Percentiles rank a stretch among this genome's conserved stretches.
phyloP scores from a whole-genome alignment of 352 stramenopile genomes.

The Phytophthora ohioensis region DNA sequence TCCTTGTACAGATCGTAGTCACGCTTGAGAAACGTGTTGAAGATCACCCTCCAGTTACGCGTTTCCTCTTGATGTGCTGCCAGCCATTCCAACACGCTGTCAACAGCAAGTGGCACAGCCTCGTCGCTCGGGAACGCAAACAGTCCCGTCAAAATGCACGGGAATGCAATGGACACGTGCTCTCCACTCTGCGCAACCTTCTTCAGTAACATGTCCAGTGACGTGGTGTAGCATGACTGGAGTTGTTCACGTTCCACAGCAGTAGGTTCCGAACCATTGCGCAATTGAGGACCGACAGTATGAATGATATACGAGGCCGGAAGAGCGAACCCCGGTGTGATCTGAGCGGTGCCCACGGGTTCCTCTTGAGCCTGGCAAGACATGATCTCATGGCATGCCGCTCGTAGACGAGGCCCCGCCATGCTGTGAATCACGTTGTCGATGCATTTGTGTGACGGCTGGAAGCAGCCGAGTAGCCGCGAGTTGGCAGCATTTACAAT shows the following conservation, averaged over 20 bases:
- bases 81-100: constrained; percentile 64
- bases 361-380: constrained; percentile 47
- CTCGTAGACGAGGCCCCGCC: constrained; percentile 63
- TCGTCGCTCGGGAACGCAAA: constrained; percentile 72
- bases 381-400: constrained; percentile 64
- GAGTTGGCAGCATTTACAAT: constrained; percentile 29
- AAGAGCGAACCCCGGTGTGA: constrained; percentile 64
- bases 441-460: constrained; percentile 74
- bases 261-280: constrained; percentile 35
- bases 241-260: constrained; percentile 41
- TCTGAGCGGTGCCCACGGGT: constrained; percentile 54
- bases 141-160: constrained; percentile 73
- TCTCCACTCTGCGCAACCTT: constrained; percentile 42
- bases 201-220: constrained; percentile 56
- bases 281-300: constrained; percentile 67
- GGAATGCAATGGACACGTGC: constrained; percentile 64
- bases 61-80: constrained; percentile 40
- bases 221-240: constrained; percentile 60
- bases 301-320: constrained; percentile 66
- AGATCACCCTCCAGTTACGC: constrained; percentile 61
- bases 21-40: constrained; percentile 73
- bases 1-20: constrained; percentile 68
- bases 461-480: constrained; percentile 72
- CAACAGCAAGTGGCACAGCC: constrained; percentile 55
- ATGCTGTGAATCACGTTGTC: constrained; percentile 81